Conservation (phyloP, 306 rosid genomes). For the Cicer chorassanicum region DNA sequence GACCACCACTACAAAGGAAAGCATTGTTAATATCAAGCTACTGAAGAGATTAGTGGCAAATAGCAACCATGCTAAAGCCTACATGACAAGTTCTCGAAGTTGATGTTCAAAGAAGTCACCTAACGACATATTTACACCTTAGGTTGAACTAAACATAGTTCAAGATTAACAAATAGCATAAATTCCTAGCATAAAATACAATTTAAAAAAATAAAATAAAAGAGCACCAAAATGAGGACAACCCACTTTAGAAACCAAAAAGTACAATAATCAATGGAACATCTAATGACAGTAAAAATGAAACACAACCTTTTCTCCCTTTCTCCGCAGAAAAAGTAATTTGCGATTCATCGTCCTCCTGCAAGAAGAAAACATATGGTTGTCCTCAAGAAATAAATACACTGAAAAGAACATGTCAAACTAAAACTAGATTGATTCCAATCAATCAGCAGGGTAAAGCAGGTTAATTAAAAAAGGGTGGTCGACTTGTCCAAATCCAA, state of each 20-base stretch:
- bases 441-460: background rate
- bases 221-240: background rate
- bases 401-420: conserved; percentile 23
- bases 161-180: conserved; percentile 18
- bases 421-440: conserved; percentile 25
- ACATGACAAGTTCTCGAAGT: conserved; percentile 12
- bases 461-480: background rate
- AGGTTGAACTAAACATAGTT: conserved; percentile 26
- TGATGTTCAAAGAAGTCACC: conserved; percentile 19
- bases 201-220: conserved; percentile 1
- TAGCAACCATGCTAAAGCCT: conserved; percentile 12
- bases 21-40: background rate
- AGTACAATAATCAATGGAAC: conserved; percentile 29
- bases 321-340: conserved; percentile 50
- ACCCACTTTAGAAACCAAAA: background rate
- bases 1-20: background rate
- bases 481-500: conserved; percentile 20
- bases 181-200: conserved; percentile 13
- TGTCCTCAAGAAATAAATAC: conserved; percentile 24
- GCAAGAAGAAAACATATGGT: conserved; percentile 44
- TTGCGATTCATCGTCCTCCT: conserved; percentile 62
- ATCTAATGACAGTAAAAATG: conserved; percentile 13
- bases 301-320: conserved; percentile 66
- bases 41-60: background rate
- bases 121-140: conserved; percentile 22